These are phyloP conservation scores for Vairimorpha necatrix DNA, from an alignment of 371 early-diverging fungal species.

Conservation along the genomic window DNA sequence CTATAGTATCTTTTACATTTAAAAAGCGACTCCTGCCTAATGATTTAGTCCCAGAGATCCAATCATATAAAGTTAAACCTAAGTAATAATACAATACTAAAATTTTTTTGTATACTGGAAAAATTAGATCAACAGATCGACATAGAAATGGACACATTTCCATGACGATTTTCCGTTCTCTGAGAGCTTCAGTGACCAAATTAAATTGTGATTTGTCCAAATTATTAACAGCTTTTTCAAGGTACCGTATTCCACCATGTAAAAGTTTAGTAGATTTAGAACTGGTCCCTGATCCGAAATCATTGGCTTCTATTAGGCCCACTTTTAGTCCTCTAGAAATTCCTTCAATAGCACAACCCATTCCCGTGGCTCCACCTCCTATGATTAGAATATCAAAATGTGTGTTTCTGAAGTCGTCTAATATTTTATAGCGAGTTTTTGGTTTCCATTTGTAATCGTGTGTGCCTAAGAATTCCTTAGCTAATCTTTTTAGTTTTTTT, in stretches of 20 bases:
- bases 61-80: slow-evolving; percentile 86
- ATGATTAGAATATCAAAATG: slow-evolving; percentile 78
- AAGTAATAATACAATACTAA: slow-evolving; percentile 90
- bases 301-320: slow-evolving; percentile 88
- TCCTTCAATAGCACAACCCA: slow-evolving; percentile 90
- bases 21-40: slow-evolving; percentile 78
- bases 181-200: slow-evolving; percentile 86
- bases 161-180: slow-evolving; percentile 85
- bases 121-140: slow-evolving; percentile 82
- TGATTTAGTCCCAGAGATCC: slow-evolving; percentile 80
- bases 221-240: slow-evolving; percentile 90
- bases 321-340: slow-evolving; percentile 87
- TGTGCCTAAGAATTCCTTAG: neutral
- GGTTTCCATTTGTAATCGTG: slow-evolving; percentile 52
- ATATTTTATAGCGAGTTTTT: slow-evolving; percentile 23
- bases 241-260: slow-evolving; percentile 96
- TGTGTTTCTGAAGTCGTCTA: slow-evolving; percentile 32
- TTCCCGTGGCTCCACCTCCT: slow-evolving; percentile 95
- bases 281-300: slow-evolving; percentile 87
- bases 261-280: slow-evolving; percentile 93
- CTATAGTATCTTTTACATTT: slow-evolving; percentile 74
- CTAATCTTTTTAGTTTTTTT: slow-evolving; percentile 13
- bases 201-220: slow-evolving; percentile 89
- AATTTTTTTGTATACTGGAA: slow-evolving; percentile 87
- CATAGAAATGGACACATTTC: slow-evolving; percentile 88